Base-by-base conservation (phyloP, 345 rosid genomes). In the Moricandia arvensis region DNA sequence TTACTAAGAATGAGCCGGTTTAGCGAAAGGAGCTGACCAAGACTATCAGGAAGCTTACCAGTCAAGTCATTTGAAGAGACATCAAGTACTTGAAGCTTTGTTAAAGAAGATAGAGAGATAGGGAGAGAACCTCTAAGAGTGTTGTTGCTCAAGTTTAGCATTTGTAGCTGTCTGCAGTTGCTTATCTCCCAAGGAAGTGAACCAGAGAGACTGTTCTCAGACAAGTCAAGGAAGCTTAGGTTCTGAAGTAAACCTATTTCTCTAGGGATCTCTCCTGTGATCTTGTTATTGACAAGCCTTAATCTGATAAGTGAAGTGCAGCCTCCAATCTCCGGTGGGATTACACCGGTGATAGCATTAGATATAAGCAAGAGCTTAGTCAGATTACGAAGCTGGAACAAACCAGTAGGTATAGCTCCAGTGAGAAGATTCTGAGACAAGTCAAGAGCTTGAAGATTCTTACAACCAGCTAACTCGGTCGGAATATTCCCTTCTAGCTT, bases 61-160 rank as follows among this genome's bases (percentile, higher is more conserved):
- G 55, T 60, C 60, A 90, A 70, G 37, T 15, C 75, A 79, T 90
- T 90, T 24, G 77, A 66, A 30, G 96, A 90, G 66, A 90, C 83
- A 74, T 88, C 93, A 55, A 90, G 80, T 8, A 85, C 91, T 65
- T 88, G 86, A 68, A 90, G 91, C 83, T 70, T 84, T 3, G 82
- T 65, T 1, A 90, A 81, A 67, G 87, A 85, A 16, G 90, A 85
- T 72, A 94, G 78, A 53, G 91, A 83, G 68, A 41, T 76, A 21
- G 98, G 95, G 71, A 94, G 83, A 59, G 71, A 74, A 64, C 98
- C 90, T 64, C 75, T 78, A 61, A 94, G 80, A 65, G 85, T 86
- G 81, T 94, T 94, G 87, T 91, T 89, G 86, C 95, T 90, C 21
- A 94, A 87, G 81, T 86, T 82, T 45, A 94, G 84, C 88, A 82